Percentiles rank a stretch among this genome's conserved stretches.
These are phyloP conservation scores for Coniella vitis DNA, from an alignment of 2,329 filamentous ascomycete genomes.

Conservation along the genomic window DNA sequence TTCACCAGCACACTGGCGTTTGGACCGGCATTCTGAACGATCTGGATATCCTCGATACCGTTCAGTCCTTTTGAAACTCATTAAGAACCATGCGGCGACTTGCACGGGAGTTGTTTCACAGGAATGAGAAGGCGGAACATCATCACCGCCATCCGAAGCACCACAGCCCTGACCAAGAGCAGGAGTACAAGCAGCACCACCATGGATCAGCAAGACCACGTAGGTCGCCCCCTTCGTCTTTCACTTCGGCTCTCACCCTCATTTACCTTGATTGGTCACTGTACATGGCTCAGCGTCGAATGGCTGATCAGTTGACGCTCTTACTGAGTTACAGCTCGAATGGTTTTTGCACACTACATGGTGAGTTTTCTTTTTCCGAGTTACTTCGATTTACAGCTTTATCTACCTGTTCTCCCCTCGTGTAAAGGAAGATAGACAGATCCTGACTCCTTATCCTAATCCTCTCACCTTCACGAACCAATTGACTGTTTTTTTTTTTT, in stretches of 20 bases:
- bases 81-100: constrained; percentile 3
- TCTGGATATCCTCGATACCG: too few relatives aligned
- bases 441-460: too few relatives aligned
- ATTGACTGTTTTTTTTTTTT: too few relatives aligned
- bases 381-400: too few relatives aligned
- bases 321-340: neutral
- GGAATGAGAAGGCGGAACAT: neutral
- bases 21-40: too few relatives aligned
- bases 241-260: neutral
- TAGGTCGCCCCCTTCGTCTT: neutral
- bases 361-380: constrained; percentile 1
- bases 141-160: neutral
- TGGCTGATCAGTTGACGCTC: too few relatives aligned
- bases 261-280: too few relatives aligned
- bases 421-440: too few relatives aligned
- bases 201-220: neutral
- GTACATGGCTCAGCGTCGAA: too few relatives aligned
- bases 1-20: too few relatives aligned
- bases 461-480: neutral
- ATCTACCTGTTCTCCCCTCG: too few relatives aligned
- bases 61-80: too few relatives aligned
- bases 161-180: neutral
- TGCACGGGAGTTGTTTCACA: constrained; percentile 1
- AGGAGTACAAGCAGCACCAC: neutral
- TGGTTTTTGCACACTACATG: constrained; percentile 27